Evolutionary conservation across 495 filamentous ascomycete genomes (phyloP).

Genomic region (Cercophora scortea): DNA sequence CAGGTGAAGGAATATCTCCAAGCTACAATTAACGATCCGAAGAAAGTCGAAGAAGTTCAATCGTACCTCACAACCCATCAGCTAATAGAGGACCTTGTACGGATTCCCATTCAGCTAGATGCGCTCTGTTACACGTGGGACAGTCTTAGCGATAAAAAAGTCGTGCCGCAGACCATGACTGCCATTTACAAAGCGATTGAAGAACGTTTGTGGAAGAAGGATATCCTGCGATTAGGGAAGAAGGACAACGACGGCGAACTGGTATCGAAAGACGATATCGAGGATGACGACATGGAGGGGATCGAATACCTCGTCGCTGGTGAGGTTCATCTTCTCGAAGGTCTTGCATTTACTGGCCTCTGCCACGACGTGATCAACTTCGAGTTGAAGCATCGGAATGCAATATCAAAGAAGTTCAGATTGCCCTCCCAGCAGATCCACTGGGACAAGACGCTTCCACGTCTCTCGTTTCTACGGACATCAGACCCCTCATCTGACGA

Average conservation of each 20-base stretch:
- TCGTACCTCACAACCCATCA: slow-evolving; percentile 25
- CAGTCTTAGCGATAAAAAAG: slow-evolving; percentile 6
- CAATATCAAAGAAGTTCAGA: slow-evolving; percentile 13
- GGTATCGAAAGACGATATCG: neutral
- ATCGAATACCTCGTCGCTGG: slow-evolving; percentile 10
- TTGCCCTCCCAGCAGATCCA: neutral
- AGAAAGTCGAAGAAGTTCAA: slow-evolving; percentile 18
- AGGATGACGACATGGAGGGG: neutral
- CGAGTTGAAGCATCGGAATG: slow-evolving; percentile 10
- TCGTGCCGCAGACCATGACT: slow-evolving; percentile 29
- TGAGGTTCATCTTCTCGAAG: slow-evolving; percentile 25
- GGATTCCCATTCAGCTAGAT: slow-evolving; percentile 41
- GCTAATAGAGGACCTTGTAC: slow-evolving; percentile 31
- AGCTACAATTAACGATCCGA: slow-evolving; percentile 8
- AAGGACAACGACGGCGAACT: slow-evolving; percentile 14
- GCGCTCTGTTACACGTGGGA: slow-evolving; percentile 38
- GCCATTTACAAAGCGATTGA: slow-evolving; percentile 33
- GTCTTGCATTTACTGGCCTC: slow-evolving; percentile 32
- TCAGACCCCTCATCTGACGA: slow-evolving; percentile 11
- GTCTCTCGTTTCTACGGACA: slow-evolving; percentile 27
- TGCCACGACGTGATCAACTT: slow-evolving; percentile 27
- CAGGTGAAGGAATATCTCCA: slow-evolving; percentile 25
- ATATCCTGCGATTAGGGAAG: slow-evolving; percentile 25
- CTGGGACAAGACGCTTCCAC: slow-evolving; percentile 13
- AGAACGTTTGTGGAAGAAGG: slow-evolving; percentile 31